These are phyloP conservation scores for Sindora glabra DNA, from an alignment of 306 rosid species.

Conservation along the genomic window DNA sequence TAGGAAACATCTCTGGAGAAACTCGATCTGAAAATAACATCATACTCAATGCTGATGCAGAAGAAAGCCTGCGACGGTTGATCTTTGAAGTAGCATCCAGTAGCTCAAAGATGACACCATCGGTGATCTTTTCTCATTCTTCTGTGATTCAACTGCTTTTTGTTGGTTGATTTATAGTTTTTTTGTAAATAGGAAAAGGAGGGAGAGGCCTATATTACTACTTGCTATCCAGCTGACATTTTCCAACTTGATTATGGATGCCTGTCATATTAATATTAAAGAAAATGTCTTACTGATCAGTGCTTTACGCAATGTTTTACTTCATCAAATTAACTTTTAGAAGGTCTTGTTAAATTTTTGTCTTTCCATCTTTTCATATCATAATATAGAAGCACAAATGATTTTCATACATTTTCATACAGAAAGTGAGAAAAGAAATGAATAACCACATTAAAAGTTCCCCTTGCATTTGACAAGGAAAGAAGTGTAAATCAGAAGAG, in stretches of 20 bases:
- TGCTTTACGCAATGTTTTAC: no score
- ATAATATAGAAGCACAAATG: no score
- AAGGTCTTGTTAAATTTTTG: no score
- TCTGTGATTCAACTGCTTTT: constrained; percentile 7
- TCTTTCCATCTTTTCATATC: no score
- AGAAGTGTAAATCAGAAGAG: no score
- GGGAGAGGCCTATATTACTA: neutral
- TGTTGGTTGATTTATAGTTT: neutral
- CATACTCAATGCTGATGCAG: constrained; percentile 54
- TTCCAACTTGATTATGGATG: neutral
- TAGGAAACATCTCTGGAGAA: constrained; percentile 77
- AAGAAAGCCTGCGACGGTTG: constrained; percentile 55
- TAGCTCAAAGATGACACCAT: constrained; percentile 73
- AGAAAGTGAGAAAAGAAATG: no score
- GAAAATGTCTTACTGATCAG: neutral
- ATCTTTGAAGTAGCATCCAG: constrained; percentile 58
- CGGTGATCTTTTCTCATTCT: constrained; percentile 38
- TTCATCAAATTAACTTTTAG: no score
- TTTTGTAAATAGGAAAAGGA: no score
- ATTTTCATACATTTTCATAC: no score
- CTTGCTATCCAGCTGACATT: neutral
- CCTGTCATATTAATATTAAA: neutral
- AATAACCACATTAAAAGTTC: no score
- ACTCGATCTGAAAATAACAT: constrained; percentile 44
- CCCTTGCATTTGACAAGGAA: no score